Evolutionary conservation across 2,329 filamentous ascomycete species (phyloP), one percentile per base, ranked within the genome.

Genomic region (Cucurbitaria berberidis): DNA sequence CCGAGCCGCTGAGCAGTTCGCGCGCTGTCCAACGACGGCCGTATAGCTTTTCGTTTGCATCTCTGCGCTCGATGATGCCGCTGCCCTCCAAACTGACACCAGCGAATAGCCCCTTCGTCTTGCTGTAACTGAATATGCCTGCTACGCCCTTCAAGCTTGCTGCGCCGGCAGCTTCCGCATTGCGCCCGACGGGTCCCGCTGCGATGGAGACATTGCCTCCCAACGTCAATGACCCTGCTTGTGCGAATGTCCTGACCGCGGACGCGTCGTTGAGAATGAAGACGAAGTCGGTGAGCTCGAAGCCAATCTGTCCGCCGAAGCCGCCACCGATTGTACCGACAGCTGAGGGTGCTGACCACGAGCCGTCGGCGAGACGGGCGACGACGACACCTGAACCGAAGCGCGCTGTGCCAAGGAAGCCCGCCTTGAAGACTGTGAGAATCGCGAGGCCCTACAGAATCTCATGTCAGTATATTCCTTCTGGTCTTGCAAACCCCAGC

Each of bases 11-110:
- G 32, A 99, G 84, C 39, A 99, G 84, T 73, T 96, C 89, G 58
- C 83, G 81, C 13, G 95, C 95, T 8, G 90, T 92, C 75, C 90
- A 84, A 56, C 89, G 86, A 53, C 88, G 86, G 57, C 91, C 90
- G 75, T 99, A 99, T 56, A 99, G 84, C 78, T 96, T 96, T 78
- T 96, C 90, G 73, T 99, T 99, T 65, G 95, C 95, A 76, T 99
- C 95, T 78, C 92, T 89, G 60, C 95, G 86, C 79, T 99, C 95
- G 59, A 98, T 90, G 61, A 99, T 88, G 47, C 90, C 92, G 57
- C 89, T 93, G 19, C 95, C 95, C 75, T 99, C 95, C 62, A 99
- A 80, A 64, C 90, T 96, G 42, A 99, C 93, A 71, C 95, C 95
- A 5, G 95, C 95, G 67, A 99, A 99, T 27, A 99, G 80, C 18